Percentiles rank a stretch among this genome's conserved stretches.
These are phyloP conservation scores for Inga leiocalycina DNA, from an alignment of 306 rosid genomes.

Conservation along the genomic window DNA sequence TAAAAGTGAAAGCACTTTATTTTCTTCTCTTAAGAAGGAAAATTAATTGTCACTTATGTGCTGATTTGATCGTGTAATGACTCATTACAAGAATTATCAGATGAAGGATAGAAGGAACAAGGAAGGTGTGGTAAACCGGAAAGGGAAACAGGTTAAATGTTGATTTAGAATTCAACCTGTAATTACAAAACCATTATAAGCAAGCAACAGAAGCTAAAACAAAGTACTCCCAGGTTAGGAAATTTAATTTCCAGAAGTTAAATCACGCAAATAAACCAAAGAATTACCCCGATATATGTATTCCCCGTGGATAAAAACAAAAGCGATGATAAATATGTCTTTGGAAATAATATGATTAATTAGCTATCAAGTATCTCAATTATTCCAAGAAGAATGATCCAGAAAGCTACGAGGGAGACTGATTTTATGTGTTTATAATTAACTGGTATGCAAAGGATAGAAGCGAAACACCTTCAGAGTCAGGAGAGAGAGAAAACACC, in stretches of 20 bases:
- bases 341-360: too few species aligned
- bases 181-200: neutral
- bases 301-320: neutral
- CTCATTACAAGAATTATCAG: neutral
- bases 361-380: neutral
- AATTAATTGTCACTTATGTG: neutral
- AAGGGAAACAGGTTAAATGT: neutral
- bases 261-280: neutral
- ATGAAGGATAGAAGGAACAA: too few species aligned
- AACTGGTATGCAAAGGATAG: too few species aligned
- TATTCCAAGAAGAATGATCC: too few species aligned
- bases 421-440: too few species aligned
- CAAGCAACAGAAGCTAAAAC: neutral
- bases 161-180: neutral
- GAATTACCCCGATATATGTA: neutral
- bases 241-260: neutral
- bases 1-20: neutral
- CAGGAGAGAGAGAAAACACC: too few species aligned
- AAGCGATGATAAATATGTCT: neutral
- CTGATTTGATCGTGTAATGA: neutral
- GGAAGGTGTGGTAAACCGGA: neutral
- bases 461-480: too few species aligned
- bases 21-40: neutral
- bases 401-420: too few species aligned
- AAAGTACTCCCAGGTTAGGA: neutral